Percentiles rank a stretch among this genome's conserved stretches.
phyloP scores from a whole-genome alignment of 306 rosid genomes.

The Fragaria vesca region DNA sequence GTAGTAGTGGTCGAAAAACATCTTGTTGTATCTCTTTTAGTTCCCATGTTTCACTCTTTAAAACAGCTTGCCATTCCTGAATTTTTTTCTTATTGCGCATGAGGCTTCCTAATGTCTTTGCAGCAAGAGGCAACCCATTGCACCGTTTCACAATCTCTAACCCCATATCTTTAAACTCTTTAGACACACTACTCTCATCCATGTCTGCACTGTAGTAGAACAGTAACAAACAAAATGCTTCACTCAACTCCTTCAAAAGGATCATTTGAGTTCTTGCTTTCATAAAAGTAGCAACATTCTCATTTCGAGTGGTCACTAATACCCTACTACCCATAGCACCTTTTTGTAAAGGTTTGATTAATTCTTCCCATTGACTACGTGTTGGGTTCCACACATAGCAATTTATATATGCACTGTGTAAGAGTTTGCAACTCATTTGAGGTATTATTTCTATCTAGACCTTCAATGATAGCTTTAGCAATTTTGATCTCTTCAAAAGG shows the following conservation, averaged over 20 bases:
- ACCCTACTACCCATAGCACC: constrained; percentile 4
- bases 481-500: neutral
- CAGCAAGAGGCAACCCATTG: neutral
- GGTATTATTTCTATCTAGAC: neutral
- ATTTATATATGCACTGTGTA: neutral
- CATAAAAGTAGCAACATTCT: neutral
- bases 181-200: neutral
- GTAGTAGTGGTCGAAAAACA: neutral
- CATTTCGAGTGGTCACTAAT: constrained; percentile 15
- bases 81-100: neutral
- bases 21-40: neutral
- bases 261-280: neutral
- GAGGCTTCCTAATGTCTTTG: constrained; percentile 7
- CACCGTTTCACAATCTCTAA: neutral
- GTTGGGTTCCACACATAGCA: constrained; percentile 17
- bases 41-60: constrained; percentile 2
- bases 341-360: neutral
- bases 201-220: neutral
- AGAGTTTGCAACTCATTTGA: neutral
- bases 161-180: neutral
- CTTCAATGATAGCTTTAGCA: neutral
- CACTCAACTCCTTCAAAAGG: neutral
- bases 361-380: neutral
- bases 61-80: neutral
- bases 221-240: neutral